Percentiles rank a stretch among this genome's conserved stretches.
phyloP scores from a whole-genome alignment of 345 rosid species.

The Gossypium stocksii region DNA sequence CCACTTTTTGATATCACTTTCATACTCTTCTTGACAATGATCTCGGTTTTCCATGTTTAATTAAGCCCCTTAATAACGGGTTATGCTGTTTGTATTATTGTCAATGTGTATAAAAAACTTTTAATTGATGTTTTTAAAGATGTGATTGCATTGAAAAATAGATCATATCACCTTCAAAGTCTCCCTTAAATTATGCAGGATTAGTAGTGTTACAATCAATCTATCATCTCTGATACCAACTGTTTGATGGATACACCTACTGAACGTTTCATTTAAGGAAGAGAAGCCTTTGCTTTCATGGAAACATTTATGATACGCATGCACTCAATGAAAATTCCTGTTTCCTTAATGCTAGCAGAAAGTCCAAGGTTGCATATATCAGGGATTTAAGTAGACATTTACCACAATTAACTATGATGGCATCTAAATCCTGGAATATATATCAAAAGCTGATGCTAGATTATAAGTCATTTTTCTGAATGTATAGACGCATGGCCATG shows the following conservation, averaged over 20 bases:
- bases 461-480: neutral
- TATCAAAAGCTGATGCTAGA: neutral
- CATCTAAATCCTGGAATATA: neutral
- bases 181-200: neutral
- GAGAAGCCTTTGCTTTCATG: neutral
- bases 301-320: neutral
- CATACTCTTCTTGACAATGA: neutral
- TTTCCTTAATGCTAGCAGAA: neutral
- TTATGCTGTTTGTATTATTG: neutral
- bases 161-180: neutral
- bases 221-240: neutral
- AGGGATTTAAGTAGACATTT: neutral
- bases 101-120: neutral
- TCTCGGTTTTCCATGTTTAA: neutral
- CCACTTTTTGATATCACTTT: constrained; percentile 12
- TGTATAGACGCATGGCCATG: neutral
- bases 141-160: neutral
- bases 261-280: neutral
- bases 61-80: neutral
- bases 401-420: too few relatives aligned
- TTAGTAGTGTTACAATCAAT: neutral
- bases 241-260: constrained; percentile 7
- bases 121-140: neutral
- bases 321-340: neutral
- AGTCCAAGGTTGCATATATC: neutral